A percentile compares a stretch with the other conserved stretches of the same genome.
Evolutionary conservation across 805 yeast species (phyloP).

Genomic region (Saccharomycopsis malanga): DNA sequence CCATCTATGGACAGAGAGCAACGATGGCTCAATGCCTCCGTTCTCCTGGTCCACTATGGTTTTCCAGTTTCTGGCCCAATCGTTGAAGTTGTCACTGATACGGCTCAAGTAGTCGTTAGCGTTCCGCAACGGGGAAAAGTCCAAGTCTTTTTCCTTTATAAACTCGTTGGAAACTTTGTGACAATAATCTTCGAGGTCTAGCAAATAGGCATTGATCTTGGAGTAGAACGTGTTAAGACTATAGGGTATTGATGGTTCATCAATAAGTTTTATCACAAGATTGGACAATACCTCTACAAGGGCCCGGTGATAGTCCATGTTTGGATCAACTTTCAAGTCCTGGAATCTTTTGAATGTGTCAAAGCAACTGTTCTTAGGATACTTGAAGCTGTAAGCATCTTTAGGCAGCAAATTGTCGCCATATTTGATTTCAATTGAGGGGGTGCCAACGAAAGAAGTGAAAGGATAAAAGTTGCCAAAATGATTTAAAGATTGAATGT

Average conservation of each 20-base stretch:
- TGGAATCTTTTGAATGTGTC: constrained; percentile 57
- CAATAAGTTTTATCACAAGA: constrained; percentile 53
- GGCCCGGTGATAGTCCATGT: constrained; percentile 47
- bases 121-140: constrained; percentile 27
- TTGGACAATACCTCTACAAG: constrained; percentile 50
- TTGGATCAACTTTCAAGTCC: constrained; percentile 44
- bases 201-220: constrained; percentile 36
- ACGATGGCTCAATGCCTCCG: constrained; percentile 64
- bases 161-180: constrained; percentile 20
- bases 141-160: constrained; percentile 22
- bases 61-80: constrained; percentile 61
- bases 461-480: constrained; percentile 67
- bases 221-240: constrained; percentile 43
- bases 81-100: constrained; percentile 41
- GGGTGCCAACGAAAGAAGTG: constrained; percentile 55
- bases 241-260: constrained; percentile 71
- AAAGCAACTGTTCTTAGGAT: constrained; percentile 51
- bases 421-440: constrained; percentile 56
- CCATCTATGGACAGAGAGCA: constrained; percentile 66
- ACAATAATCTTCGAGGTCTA: constrained; percentile 39
- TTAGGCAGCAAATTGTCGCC: constrained; percentile 26
- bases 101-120: constrained; percentile 35
- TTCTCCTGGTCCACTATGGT: constrained; percentile 40
- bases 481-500: constrained; percentile 30
- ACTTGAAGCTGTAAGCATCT: constrained; percentile 22